phyloP scores from a whole-genome alignment of 23 red algal species.

The Cyanidiococcus yangmingshanensis region DNA sequence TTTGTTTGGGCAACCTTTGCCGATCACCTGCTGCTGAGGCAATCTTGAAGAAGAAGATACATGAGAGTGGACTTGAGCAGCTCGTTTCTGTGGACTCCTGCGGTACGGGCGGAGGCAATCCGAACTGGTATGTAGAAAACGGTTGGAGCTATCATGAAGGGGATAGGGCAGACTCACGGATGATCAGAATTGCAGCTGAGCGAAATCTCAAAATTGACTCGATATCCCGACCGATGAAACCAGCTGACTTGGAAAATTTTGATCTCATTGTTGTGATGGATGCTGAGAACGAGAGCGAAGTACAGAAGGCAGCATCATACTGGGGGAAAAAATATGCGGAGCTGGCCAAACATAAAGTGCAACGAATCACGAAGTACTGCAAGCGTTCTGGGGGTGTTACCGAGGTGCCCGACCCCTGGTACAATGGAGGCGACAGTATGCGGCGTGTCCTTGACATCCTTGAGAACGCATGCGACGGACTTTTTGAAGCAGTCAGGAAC shows the following conservation, averaged over 20 bases:
- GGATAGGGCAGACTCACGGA: slow-evolving; percentile 47
- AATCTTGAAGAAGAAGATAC: slow-evolving; percentile 39
- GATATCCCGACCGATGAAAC: slow-evolving; percentile 37
- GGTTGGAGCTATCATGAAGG: slow-evolving; percentile 66
- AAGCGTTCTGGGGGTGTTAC: slow-evolving; percentile 7
- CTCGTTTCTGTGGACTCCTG: slow-evolving; percentile 67
- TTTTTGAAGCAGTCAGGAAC: slow-evolving; percentile 19
- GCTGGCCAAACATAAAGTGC: slow-evolving; percentile 30
- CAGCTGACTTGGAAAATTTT: slow-evolving; percentile 51
- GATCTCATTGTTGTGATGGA: slow-evolving; percentile 82
- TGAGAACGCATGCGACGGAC: slow-evolving; percentile 57
- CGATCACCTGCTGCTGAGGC: slow-evolving; percentile 81
- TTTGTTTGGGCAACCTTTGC: slow-evolving; percentile 87
- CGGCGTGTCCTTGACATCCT: slow-evolving; percentile 65
- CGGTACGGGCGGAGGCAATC: slow-evolving; percentile 69
- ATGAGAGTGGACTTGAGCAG: slow-evolving; percentile 25
- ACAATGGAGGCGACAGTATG: slow-evolving; percentile 53
- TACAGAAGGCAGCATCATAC: slow-evolving; percentile 35
- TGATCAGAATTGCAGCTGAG: slow-evolving; percentile 35
- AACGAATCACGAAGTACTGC: slow-evolving; percentile 42
- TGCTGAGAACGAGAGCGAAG: slow-evolving; percentile 42
- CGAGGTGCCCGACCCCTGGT: slow-evolving; percentile 61
- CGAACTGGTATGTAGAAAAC: slow-evolving; percentile 55
- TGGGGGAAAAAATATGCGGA: slow-evolving; percentile 30
- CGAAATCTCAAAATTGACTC: slow-evolving; percentile 48